A percentile compares a stretch with the other conserved stretches of the same genome.
phyloP scores from a whole-genome alignment of 768 basidiomycete genomes.

The Boletus huronensis region DNA sequence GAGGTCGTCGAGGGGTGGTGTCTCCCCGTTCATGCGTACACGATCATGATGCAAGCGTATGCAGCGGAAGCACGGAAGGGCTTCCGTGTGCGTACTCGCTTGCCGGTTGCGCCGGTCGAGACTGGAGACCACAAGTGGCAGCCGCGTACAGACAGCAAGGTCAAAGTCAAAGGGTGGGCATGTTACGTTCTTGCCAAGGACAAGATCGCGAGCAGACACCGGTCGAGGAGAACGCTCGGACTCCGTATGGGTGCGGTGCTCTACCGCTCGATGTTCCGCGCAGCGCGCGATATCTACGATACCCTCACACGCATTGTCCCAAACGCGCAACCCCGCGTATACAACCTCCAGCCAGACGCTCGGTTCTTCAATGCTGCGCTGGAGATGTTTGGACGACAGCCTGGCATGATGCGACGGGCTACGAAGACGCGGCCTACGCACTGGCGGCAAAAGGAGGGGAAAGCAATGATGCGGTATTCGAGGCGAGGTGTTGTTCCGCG shows the following conservation, averaged over 20 bases:
- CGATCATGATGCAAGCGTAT: slow-evolving; percentile 66
- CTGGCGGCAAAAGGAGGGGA: slow-evolving; percentile 31
- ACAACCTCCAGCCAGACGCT: slow-evolving; percentile 51
- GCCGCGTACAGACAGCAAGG: slow-evolving; percentile 13
- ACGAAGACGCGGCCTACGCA: slow-evolving; percentile 16
- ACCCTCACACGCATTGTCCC: slow-evolving; percentile 21
- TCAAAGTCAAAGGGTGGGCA: slow-evolving; percentile 36
- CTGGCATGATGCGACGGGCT: slow-evolving; percentile 18
- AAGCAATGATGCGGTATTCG: slow-evolving; percentile 28
- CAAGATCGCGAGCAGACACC: slow-evolving; percentile 17
- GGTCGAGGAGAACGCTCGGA: slow-evolving; percentile 28
- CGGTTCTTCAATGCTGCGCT: slow-evolving; percentile 67
- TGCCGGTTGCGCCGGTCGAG: background rate
- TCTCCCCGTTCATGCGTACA: slow-evolving; percentile 65
- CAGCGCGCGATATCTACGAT: slow-evolving; percentile 27
- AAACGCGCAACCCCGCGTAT: slow-evolving; percentile 26
- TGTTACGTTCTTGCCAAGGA: slow-evolving; percentile 26
- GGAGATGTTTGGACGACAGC: slow-evolving; percentile 36
- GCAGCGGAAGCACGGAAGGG: slow-evolving; percentile 40
- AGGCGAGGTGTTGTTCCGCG: slow-evolving; percentile 22
- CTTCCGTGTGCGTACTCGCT: slow-evolving; percentile 12
- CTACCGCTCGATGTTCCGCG: slow-evolving; percentile 36
- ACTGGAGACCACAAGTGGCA: slow-evolving; percentile 15
- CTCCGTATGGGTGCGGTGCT: slow-evolving; percentile 32
- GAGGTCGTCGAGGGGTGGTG: slow-evolving; percentile 50